Conservation (phyloP, 306 rosid species). For the Senna siamea region DNA sequence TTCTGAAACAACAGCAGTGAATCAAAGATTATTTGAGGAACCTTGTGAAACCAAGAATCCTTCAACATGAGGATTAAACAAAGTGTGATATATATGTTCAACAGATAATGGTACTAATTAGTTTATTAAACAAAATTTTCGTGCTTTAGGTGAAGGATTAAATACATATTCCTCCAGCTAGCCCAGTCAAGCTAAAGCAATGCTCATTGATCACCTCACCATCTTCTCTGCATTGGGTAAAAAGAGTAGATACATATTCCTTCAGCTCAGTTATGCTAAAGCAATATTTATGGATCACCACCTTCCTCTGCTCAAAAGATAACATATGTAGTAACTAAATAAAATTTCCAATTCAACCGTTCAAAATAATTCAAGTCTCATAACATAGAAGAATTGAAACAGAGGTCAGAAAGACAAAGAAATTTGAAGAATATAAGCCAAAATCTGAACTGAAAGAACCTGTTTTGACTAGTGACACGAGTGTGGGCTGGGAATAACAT, state of each 20-base stretch:
- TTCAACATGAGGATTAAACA: neutral
- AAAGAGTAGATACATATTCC: neutral
- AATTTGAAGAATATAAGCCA: neutral
- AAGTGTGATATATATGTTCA: conserved; percentile 7
- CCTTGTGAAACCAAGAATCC: conserved; percentile 18
- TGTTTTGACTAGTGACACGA: neutral
- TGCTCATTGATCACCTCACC: neutral
- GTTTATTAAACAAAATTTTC: neutral
- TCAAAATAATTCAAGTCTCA: neutral
- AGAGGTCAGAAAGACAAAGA: neutral
- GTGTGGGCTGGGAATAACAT: neutral
- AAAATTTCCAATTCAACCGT: conserved; percentile 6
- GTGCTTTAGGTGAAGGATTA: neutral
- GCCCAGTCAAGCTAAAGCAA: neutral
- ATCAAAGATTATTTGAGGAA: neutral
- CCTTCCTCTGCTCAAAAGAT: neutral
- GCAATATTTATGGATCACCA: neutral
- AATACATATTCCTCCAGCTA: neutral
- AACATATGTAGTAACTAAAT: neutral
- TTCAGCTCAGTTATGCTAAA: neutral
- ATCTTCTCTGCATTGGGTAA: no score
- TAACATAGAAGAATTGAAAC: neutral
- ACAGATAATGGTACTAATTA: conserved; percentile 8
- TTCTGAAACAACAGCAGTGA: conserved; percentile 6
- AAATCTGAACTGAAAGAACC: no score